phyloP scores from a whole-genome alignment of 2,329 filamentous ascomycete genomes.

The Ophiocordyceps polyrhachis-furcata region DNA sequence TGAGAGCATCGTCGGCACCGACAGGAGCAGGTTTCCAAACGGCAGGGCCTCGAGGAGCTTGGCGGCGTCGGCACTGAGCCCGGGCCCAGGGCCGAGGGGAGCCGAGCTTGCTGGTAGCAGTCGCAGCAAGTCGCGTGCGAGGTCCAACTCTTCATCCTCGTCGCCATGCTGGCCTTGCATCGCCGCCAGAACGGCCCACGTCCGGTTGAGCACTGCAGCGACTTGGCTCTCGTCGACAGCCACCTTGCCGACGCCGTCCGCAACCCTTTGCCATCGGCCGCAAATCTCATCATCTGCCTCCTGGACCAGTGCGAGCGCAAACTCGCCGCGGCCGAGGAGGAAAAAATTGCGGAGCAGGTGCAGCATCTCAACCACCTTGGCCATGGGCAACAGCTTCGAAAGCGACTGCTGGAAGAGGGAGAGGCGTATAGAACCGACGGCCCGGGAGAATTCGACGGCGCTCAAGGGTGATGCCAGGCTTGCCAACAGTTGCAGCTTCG shows the following conservation, averaged over 20 bases:
- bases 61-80: slow-evolving; percentile 13
- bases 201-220: slow-evolving; percentile 52
- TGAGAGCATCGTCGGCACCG: slow-evolving; percentile 48
- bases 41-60: slow-evolving; percentile 28
- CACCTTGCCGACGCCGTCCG: slow-evolving; percentile 25
- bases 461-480: slow-evolving; percentile 57
- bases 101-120: slow-evolving; percentile 40
- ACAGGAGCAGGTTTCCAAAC: slow-evolving; percentile 70
- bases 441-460: slow-evolving; percentile 46
- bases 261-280: slow-evolving; percentile 49
- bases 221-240: slow-evolving; percentile 78
- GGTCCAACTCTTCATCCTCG: slow-evolving; percentile 68
- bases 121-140: slow-evolving; percentile 58
- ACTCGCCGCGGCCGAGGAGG: slow-evolving; percentile 73
- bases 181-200: slow-evolving; percentile 64
- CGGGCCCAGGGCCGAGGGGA: slow-evolving; percentile 14
- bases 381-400: slow-evolving; percentile 61
- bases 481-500: slow-evolving; percentile 51
- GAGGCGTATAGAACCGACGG: slow-evolving; percentile 57
- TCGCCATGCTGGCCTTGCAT: slow-evolving; percentile 51
- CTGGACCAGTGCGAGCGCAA: slow-evolving; percentile 68
- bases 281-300: slow-evolving; percentile 68
- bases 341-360: slow-evolving; percentile 72
- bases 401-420: slow-evolving; percentile 72
- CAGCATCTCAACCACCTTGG: slow-evolving; percentile 58